Conservation (phyloP, 805 yeast species). For the Cyberlindnera bimundalis region DNA sequence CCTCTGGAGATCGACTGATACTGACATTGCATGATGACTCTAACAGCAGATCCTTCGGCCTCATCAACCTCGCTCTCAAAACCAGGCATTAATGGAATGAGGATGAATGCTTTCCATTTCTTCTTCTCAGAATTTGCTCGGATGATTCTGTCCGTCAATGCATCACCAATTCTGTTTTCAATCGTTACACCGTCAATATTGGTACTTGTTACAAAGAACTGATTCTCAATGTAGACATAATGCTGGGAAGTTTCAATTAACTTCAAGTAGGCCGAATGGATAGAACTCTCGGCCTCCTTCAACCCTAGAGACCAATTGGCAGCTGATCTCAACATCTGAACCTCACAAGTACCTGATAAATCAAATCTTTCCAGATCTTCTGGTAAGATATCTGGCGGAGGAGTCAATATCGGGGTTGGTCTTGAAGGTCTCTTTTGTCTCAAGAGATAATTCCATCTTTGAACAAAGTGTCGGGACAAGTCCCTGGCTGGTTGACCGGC, state of each 20-base stretch:
- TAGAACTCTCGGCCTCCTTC: conserved; percentile 79
- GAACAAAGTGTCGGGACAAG: conserved; percentile 89
- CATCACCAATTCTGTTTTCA: conserved; percentile 90
- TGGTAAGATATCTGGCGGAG: conserved; percentile 82
- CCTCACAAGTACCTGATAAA: conserved; percentile 83
- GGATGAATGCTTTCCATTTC: conserved; percentile 84
- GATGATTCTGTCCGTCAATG: conserved; percentile 92
- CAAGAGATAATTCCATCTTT: conserved; percentile 92
- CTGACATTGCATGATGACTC: conserved; percentile 96
- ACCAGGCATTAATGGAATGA: conserved; percentile 97
- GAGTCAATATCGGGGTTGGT: conserved; percentile 85
- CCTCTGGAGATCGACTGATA: conserved; percentile 92
- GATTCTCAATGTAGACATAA: conserved; percentile 92
- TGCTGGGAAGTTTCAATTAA: conserved; percentile 90
- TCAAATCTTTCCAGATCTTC: conserved; percentile 58
- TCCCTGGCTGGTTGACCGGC: conserved; percentile 95
- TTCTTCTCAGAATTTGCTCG: conserved; percentile 77
- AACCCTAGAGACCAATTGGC: conserved; percentile 93
- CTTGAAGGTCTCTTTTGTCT: conserved; percentile 95
- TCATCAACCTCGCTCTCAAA: conserved; percentile 90
- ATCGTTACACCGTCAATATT: conserved; percentile 79
- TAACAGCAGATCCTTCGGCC: conserved; percentile 90
- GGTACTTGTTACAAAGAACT: conserved; percentile 90
- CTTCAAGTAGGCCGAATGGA: conserved; percentile 88
- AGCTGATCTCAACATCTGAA: conserved; percentile 84